phyloP scores from a whole-genome alignment of 2,329 filamentous ascomycete species.

The Fusarium multiceps region DNA sequence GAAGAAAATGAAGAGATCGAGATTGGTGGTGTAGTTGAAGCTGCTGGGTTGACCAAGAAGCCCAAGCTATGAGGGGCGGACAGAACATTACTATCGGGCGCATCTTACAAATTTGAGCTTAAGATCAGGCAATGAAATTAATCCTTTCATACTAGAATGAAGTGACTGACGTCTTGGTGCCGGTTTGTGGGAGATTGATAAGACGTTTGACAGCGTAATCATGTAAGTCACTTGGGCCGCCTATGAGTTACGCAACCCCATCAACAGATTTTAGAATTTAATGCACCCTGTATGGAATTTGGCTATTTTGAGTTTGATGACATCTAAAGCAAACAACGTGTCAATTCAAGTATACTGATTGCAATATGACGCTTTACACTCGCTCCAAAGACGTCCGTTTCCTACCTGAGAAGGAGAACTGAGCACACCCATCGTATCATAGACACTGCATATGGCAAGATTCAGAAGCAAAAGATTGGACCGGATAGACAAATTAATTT shows the following conservation, averaged over 20 bases:
- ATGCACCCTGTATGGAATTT: too few relatives aligned
- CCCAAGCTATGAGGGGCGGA: too few relatives aligned
- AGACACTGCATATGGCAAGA: not conserved
- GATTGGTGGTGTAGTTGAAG: not conserved
- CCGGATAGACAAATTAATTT: conserved; percentile 1
- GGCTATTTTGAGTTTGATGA: too few relatives aligned
- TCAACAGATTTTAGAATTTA: too few relatives aligned
- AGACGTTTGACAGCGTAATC: not conserved
- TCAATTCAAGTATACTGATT: not conserved
- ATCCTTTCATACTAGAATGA: not conserved
- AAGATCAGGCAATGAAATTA: fast-evolving
- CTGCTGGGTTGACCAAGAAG: not conserved
- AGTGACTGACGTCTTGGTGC: not conserved
- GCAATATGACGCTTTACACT: not conserved
- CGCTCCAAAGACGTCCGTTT: not conserved
- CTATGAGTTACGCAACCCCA: too few relatives aligned
- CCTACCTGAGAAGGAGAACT: too few relatives aligned
- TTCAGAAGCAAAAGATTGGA: conserved; percentile 1
- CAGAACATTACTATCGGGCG: not conserved
- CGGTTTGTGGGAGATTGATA: not conserved
- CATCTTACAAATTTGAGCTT: not conserved
- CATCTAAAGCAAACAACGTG: not conserved
- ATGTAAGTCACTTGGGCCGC: not conserved
- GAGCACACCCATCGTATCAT: not conserved
- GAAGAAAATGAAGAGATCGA: not conserved